Percentiles rank a stretch among this genome's conserved stretches.
phyloP scores from a whole-genome alignment of 108 stramenopile genomes.

The Schizochytrium sp. region DNA sequence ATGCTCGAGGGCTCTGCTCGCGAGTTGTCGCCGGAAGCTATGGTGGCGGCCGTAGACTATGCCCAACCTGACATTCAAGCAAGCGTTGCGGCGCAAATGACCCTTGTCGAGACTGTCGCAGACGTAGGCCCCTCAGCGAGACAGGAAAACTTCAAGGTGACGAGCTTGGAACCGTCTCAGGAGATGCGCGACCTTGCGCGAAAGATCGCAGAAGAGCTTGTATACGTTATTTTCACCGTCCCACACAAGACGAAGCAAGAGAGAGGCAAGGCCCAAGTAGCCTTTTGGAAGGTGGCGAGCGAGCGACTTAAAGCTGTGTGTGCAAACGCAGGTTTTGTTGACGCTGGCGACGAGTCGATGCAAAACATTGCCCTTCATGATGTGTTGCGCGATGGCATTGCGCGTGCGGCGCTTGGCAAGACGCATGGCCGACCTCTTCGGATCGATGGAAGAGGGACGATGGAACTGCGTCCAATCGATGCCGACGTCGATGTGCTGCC shows the following conservation, averaged over 20 bases:
- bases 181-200: neutral
- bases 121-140: neutral
- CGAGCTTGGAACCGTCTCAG: neutral
- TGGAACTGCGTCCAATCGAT: neutral
- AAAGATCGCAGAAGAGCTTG: neutral
- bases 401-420: neutral
- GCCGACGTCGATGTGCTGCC: conserved; percentile 4
- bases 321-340: neutral
- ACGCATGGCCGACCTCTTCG: neutral
- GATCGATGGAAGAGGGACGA: neutral
- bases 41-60: neutral
- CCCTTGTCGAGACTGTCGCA: neutral
- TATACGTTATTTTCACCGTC: neutral
- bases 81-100: neutral
- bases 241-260: neutral
- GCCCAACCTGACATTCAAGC: neutral
- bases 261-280: neutral
- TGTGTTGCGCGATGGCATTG: neutral
- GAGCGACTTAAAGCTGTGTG: neutral
- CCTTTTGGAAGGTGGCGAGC: neutral
- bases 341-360: neutral
- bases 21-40: neutral
- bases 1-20: conserved; percentile 19
- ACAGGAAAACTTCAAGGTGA: neutral
- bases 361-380: neutral